phyloP scores from a whole-genome alignment of 768 basidiomycete species.

The Basidioascus undulatus region DNA sequence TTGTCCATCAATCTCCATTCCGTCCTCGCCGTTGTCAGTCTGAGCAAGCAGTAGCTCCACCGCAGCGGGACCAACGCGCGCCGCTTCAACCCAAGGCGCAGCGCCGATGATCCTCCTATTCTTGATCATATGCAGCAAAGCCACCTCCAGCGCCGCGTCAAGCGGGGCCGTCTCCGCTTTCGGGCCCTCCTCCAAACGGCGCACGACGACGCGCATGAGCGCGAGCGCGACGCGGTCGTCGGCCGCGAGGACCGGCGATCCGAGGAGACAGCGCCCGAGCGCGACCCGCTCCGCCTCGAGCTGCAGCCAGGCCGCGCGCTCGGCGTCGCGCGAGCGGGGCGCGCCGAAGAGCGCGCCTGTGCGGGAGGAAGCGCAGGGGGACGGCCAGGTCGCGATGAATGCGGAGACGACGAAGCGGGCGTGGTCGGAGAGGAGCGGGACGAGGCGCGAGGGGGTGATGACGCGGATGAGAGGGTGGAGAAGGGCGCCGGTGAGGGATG shows the following conservation, averaged over 20 bases:
- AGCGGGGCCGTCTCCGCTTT: not conserved
- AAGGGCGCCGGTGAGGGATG: not conserved
- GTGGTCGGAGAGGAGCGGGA: conserved; percentile 5
- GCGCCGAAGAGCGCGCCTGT: not conserved
- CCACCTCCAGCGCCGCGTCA: not conserved
- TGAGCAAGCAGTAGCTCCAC: not conserved
- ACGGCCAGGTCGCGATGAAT: conserved; percentile 5
- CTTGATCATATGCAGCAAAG: not conserved
- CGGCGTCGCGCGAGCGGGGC: conserved; percentile 3
- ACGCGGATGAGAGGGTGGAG: conserved; percentile 1
- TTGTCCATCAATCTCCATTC: no score
- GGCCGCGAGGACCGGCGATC: not conserved
- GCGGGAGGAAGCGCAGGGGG: not conserved
- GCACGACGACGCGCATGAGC: not conserved
- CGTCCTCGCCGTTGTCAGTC: no score
- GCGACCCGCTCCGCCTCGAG: not conserved
- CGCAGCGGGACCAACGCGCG: no score
- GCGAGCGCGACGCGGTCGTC: conserved; percentile 1
- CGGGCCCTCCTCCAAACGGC: not conserved
- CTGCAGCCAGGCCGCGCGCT: not conserved
- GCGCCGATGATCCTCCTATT: not conserved
- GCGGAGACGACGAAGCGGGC: not conserved
- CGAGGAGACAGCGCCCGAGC: not conserved
- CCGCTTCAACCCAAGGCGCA: not conserved
- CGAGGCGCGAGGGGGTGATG: conserved; percentile 1